These are phyloP conservation scores for Physaria fendleri DNA, from an alignment of 345 rosid species.

Conservation along the genomic window DNA sequence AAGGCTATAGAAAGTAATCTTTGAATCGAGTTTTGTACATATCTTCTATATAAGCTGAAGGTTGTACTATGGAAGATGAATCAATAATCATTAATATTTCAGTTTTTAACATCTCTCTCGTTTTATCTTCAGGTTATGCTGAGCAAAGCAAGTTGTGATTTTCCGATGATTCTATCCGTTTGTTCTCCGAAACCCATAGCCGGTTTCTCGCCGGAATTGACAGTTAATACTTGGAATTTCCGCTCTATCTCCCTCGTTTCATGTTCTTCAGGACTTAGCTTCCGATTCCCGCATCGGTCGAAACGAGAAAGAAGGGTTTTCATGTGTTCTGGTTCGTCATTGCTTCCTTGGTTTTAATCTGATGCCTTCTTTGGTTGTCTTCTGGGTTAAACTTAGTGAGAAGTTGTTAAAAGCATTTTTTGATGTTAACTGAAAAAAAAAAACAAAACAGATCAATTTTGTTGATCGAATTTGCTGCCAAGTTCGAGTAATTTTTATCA, in stretches of 20 bases:
- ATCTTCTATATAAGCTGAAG: no score
- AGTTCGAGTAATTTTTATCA: not conserved
- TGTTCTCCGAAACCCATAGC: conserved; percentile 11
- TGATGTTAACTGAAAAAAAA: not conserved
- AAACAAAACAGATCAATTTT: not conserved
- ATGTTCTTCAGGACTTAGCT: not conserved
- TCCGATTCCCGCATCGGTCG: not conserved
- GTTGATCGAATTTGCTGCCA: not conserved
- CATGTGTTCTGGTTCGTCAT: conserved; percentile 20
- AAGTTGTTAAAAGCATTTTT: not conserved
- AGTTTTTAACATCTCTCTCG: no score
- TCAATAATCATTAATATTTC: no score
- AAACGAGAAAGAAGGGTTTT: conserved; percentile 2
- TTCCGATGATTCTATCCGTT: conserved; percentile 23
- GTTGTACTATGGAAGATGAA: no score
- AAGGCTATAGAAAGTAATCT: no score
- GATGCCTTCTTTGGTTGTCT: not conserved
- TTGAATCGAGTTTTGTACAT: no score
- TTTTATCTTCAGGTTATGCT: not conserved
- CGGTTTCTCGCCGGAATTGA: not conserved
- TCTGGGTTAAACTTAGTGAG: not conserved
- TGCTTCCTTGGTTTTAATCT: not conserved
- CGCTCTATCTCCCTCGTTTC: not conserved
- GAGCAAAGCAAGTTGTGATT: not conserved
- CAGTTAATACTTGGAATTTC: not conserved